Conservation (phyloP, 2,329 filamentous ascomycete species). For the Aspergillus bombycis region DNA sequence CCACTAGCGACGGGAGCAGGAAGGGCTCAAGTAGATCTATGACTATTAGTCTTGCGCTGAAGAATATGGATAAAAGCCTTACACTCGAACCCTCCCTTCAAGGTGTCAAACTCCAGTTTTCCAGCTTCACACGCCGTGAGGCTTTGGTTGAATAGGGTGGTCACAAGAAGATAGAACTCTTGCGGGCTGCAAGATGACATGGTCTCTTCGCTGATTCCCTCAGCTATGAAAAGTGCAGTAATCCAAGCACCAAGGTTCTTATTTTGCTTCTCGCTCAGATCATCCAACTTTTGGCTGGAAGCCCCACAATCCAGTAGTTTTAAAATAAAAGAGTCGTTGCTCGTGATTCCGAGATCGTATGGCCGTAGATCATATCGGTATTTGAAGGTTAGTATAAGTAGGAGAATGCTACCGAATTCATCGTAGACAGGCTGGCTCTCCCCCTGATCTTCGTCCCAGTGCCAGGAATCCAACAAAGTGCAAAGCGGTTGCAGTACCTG, state of each 20-base stretch:
- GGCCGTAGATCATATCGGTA: slow-evolving; percentile 59
- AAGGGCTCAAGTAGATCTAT: slow-evolving; percentile 66
- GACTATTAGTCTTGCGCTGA: slow-evolving; percentile 12
- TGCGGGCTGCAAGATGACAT: slow-evolving; percentile 67
- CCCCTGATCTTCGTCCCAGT: slow-evolving; percentile 65
- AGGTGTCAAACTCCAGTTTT: slow-evolving; percentile 58
- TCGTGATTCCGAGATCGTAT: slow-evolving; percentile 56
- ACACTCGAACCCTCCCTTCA: slow-evolving; percentile 67
- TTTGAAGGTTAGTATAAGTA: slow-evolving; percentile 61
- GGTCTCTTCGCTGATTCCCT: slow-evolving; percentile 66
- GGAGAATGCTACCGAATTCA: slow-evolving; percentile 64
- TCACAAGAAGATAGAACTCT: slow-evolving; percentile 65
- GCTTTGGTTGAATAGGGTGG: slow-evolving; percentile 65
- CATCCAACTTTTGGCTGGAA: slow-evolving; percentile 52
- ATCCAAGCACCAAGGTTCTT: slow-evolving; percentile 64
- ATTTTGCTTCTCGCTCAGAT: slow-evolving; percentile 59
- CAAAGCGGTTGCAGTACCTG: slow-evolving; percentile 63
- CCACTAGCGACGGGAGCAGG: slow-evolving; percentile 62
- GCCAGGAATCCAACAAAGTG: slow-evolving; percentile 63
- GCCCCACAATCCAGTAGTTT: slow-evolving; percentile 53
- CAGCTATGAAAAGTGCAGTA: slow-evolving; percentile 63
- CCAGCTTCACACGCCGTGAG: slow-evolving; percentile 60
- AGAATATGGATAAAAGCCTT: slow-evolving; percentile 28
- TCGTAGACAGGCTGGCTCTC: slow-evolving; percentile 69
- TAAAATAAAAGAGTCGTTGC: slow-evolving; percentile 58